Evolutionary conservation across 1,284 basidiomycete genomes (phyloP).

Genomic region (Apiotrichum porosum): DNA sequence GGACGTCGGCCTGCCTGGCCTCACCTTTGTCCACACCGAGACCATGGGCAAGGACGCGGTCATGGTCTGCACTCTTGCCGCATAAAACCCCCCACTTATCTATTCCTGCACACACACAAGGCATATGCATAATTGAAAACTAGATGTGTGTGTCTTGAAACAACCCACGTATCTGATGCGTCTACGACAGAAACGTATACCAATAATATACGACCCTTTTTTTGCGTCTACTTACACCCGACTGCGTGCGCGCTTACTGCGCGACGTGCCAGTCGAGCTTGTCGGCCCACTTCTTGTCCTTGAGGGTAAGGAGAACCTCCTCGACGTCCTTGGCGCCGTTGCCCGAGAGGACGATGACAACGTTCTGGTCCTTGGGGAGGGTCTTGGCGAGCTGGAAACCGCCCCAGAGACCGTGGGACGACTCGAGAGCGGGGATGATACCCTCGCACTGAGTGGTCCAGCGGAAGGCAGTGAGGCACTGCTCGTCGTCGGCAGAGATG

Average conservation of each 20-base stretch:
- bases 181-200: no score
- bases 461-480: constrained; percentile 88
- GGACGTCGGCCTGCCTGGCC: constrained; percentile 29
- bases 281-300: constrained; percentile 70
- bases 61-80: constrained; percentile 32
- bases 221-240: no score
- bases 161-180: no score
- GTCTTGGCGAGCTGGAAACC: constrained; percentile 80
- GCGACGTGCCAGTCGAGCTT: constrained; percentile 75
- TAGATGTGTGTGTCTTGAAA: no score
- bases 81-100: no score
- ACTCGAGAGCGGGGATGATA: constrained; percentile 96
- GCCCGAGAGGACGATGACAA: constrained; percentile 62
- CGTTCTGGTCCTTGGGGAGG: constrained; percentile 73
- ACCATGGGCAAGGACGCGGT: constrained; percentile 47
- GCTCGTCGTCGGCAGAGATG: constrained; percentile 83
- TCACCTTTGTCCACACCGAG: constrained; percentile 37
- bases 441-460: constrained; percentile 88
- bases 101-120: no score
- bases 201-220: no score
- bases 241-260: no score
- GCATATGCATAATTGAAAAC: no score
- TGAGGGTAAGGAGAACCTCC: constrained; percentile 44
- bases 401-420: constrained; percentile 92
- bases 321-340: constrained; percentile 47